Conservation (phyloP, 2,329 filamentous ascomycete species). For the Pestalotiopsis sp. region DNA sequence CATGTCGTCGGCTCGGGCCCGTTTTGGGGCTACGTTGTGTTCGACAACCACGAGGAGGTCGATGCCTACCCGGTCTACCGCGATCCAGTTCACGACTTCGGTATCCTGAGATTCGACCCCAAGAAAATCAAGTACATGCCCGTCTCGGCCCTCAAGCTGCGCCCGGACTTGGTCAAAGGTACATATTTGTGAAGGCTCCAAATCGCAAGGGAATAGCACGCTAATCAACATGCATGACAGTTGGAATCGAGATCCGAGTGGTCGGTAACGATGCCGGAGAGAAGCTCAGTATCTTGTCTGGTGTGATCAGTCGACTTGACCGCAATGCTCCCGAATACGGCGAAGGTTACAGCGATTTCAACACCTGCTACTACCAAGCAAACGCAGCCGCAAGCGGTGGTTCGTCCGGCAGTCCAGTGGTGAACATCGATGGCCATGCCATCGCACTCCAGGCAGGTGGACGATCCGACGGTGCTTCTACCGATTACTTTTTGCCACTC, state of each 20-base stretch:
- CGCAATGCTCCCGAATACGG: constrained; percentile 97
- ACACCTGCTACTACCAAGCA: constrained; percentile 93
- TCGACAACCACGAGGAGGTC: constrained; percentile 97
- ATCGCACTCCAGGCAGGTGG: constrained; percentile 94
- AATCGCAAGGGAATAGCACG: neutral
- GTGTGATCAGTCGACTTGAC: constrained; percentile 94
- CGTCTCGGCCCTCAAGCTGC: constrained; percentile 75
- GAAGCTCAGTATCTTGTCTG: constrained; percentile 96
- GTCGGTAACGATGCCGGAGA: constrained; percentile 98
- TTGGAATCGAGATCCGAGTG: constrained; percentile 92
- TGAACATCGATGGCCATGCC: constrained; percentile 90
- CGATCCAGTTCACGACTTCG: constrained; percentile 98
- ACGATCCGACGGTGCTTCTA: constrained; percentile 90
- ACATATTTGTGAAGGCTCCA: constrained; percentile 22
- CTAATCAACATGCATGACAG: constrained; percentile 38
- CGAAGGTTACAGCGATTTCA: constrained; percentile 98
- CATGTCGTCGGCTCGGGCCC: constrained; percentile 95
- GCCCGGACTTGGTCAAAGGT: constrained; percentile 81
- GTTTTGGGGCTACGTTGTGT: constrained; percentile 98
- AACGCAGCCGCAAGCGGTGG: constrained; percentile 95
- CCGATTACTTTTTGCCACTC: constrained; percentile 94
- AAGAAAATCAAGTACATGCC: constrained; percentile 98
- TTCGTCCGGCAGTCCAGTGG: constrained; percentile 96
- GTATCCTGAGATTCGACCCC: constrained; percentile 94
- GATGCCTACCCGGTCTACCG: constrained; percentile 97